Conservation (phyloP, 2,329 filamentous ascomycete genomes). For the Fusarium sacchari region DNA sequence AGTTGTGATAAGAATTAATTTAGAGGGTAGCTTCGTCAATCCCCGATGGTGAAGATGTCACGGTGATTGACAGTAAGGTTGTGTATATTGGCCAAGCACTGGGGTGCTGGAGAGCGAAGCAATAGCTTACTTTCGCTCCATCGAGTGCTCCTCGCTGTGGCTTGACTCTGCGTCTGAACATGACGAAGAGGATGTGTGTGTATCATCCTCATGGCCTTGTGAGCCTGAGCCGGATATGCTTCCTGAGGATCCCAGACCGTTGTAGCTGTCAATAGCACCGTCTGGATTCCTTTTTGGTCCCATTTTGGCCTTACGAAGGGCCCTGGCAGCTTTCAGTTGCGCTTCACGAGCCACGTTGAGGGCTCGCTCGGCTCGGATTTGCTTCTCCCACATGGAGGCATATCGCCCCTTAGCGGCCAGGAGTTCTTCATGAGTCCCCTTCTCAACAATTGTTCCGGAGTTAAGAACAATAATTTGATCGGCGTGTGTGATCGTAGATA, state of each 20-base stretch:
- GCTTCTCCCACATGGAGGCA: slow-evolving; percentile 88
- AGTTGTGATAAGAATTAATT: slow-evolving; percentile 12
- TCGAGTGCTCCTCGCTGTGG: slow-evolving; percentile 45
- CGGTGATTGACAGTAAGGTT: not conserved
- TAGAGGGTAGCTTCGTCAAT: not conserved
- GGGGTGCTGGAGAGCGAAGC: not conserved
- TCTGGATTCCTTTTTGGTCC: slow-evolving; percentile 52
- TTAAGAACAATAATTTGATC: slow-evolving; percentile 86
- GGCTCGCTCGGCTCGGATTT: slow-evolving; percentile 80
- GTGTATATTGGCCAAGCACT: not conserved
- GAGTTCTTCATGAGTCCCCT: slow-evolving; percentile 81
- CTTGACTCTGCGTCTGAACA: slow-evolving; percentile 54
- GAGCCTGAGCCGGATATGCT: slow-evolving; percentile 52
- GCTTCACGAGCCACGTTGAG: slow-evolving; percentile 51
- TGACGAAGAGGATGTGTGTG: slow-evolving; percentile 47
- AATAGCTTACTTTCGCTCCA: slow-evolving; percentile 31
- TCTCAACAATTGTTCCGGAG: slow-evolving; percentile 79
- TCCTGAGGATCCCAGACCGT: slow-evolving; percentile 57
- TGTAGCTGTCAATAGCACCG: slow-evolving; percentile 58
- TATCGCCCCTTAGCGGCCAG: slow-evolving; percentile 78
- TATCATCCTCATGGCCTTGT: slow-evolving; percentile 49
- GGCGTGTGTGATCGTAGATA: slow-evolving; percentile 86
- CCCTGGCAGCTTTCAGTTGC: slow-evolving; percentile 49
- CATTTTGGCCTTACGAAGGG: slow-evolving; percentile 62
- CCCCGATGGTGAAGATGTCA: not conserved